These are phyloP conservation scores for Phytophthora sp. DNA, from an alignment of 352 stramenopile genomes.

Conservation along the genomic window DNA sequence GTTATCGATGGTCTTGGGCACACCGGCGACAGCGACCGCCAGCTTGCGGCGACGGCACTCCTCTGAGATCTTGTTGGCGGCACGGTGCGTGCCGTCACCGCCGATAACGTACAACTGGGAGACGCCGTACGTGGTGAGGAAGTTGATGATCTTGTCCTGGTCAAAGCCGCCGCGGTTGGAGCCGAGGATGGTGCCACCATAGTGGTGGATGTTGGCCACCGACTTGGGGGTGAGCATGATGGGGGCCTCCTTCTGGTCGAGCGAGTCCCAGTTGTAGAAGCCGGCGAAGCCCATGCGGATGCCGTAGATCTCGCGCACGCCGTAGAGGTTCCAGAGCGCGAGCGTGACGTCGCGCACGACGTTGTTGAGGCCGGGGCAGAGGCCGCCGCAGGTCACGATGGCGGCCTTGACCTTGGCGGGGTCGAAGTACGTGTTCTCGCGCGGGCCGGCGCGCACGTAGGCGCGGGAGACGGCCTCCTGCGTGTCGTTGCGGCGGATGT, in stretches of 20 bases:
- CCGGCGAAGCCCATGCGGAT: conserved; percentile 85
- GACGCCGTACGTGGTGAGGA: conserved; percentile 90
- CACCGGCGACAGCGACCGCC: conserved; percentile 94
- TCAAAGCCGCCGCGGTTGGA: conserved; percentile 96
- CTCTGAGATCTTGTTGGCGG: conserved; percentile 92
- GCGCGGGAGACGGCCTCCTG: conserved; percentile 75
- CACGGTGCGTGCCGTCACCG: conserved; percentile 97
- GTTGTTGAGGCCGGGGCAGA: conserved; percentile 99
- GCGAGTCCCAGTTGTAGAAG: conserved; percentile 84
- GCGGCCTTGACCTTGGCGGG: conserved; percentile 83
- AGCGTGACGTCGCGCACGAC: conserved; percentile 97
- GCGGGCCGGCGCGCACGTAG: conserved; percentile 82
- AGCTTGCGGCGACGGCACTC: conserved; percentile 79
- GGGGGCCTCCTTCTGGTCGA: conserved; percentile 80
- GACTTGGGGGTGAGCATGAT: conserved; percentile 76
- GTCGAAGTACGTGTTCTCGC: conserved; percentile 76
- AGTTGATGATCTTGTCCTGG: conserved; percentile 96
- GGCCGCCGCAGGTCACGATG: conserved; percentile 93
- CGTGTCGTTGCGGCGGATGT: conserved; percentile 76
- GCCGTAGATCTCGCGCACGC: conserved; percentile 82
- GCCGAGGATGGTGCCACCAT: conserved; percentile 95
- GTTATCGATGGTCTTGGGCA: conserved; percentile 99
- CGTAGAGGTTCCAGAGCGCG: conserved; percentile 90
- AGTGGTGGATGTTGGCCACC: conserved; percentile 85
- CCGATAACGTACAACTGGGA: conserved; percentile 98